Evolutionary conservation across 345 rosid species (phyloP).

Genomic region (Anacardium occidentale): DNA sequence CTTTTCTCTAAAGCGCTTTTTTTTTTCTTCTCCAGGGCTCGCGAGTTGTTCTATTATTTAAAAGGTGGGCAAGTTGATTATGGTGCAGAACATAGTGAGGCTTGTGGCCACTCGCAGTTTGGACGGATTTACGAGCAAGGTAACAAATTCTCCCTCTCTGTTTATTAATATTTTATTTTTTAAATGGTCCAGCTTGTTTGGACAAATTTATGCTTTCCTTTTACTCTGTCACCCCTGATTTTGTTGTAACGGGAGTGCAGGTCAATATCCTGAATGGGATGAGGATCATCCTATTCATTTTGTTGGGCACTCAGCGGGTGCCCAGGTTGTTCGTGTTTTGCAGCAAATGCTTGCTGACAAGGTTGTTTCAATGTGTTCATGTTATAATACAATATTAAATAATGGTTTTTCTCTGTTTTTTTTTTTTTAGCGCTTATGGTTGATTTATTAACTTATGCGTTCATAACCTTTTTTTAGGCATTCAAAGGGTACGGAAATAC

Average conservation of each 20-base stretch:
- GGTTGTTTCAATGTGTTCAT: conserved; percentile 40
- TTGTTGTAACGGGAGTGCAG: conserved; percentile 34
- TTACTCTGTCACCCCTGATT: neutral
- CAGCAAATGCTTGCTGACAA: conserved; percentile 98
- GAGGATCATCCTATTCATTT: conserved; percentile 94
- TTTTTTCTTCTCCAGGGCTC: conserved; percentile 63
- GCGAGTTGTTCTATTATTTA: conserved; percentile 89
- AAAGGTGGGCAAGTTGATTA: conserved; percentile 94
- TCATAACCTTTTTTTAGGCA: conserved; percentile 43
- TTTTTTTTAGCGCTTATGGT: neutral
- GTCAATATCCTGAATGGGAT: conserved; percentile 91
- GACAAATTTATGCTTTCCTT: neutral
- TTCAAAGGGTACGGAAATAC: conserved; percentile 76
- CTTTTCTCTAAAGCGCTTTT: neutral
- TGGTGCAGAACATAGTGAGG: conserved; percentile 87
- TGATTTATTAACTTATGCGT: neutral
- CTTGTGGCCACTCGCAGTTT: conserved; percentile 86
- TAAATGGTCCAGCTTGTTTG: neutral
- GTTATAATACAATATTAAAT: neutral
- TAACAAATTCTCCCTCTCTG: conserved; percentile 13
- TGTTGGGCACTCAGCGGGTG: conserved; percentile 99
- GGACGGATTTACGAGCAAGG: conserved; percentile 86
- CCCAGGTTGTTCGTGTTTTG: conserved; percentile 95
- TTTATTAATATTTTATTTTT: neutral
- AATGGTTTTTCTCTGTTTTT: neutral